These are phyloP conservation scores for Lentinula lateritia DNA, from an alignment of 768 basidiomycete species.

Conservation along the genomic window DNA sequence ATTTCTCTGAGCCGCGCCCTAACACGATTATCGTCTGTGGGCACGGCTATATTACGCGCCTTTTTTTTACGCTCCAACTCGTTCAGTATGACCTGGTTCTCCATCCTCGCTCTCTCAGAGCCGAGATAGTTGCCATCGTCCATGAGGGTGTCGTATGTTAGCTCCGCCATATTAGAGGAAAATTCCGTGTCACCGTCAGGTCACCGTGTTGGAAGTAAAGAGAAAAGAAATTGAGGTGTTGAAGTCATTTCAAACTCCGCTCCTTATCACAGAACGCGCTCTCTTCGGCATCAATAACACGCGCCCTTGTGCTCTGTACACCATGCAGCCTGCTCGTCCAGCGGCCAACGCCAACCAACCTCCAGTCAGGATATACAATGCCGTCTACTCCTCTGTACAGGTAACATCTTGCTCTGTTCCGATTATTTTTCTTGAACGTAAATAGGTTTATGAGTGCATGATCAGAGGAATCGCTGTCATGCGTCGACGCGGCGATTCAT, in stretches of 20 bases:
- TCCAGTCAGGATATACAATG: slow-evolving; percentile 87
- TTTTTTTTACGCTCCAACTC: slow-evolving; percentile 98
- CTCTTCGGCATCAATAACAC: neutral
- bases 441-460: slow-evolving; percentile 96
- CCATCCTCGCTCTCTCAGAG: slow-evolving; percentile 67
- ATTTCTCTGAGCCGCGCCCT: slow-evolving; percentile 85
- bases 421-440: slow-evolving; percentile 19
- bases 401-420: slow-evolving; percentile 22
- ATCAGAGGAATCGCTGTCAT: slow-evolving; percentile 97
- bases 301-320: neutral
- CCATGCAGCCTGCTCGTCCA: slow-evolving; percentile 5
- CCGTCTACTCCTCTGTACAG: slow-evolving; percentile 88
- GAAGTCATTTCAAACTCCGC: neutral
- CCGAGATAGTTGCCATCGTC: slow-evolving; percentile 77
- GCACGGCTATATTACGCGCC: slow-evolving; percentile 88
- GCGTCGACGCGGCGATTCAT: slow-evolving; percentile 91
- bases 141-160: slow-evolving; percentile 68
- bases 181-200: neutral
- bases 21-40: slow-evolving; percentile 94
- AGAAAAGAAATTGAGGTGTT: neutral
- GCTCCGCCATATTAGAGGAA: slow-evolving; percentile 53
- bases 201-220: neutral
- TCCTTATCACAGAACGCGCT: neutral
- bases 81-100: slow-evolving; percentile 85
- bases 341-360: slow-evolving; percentile 37